Conservation (phyloP, 2,329 filamentous ascomycete species). For the Verticillium klebahnii region DNA sequence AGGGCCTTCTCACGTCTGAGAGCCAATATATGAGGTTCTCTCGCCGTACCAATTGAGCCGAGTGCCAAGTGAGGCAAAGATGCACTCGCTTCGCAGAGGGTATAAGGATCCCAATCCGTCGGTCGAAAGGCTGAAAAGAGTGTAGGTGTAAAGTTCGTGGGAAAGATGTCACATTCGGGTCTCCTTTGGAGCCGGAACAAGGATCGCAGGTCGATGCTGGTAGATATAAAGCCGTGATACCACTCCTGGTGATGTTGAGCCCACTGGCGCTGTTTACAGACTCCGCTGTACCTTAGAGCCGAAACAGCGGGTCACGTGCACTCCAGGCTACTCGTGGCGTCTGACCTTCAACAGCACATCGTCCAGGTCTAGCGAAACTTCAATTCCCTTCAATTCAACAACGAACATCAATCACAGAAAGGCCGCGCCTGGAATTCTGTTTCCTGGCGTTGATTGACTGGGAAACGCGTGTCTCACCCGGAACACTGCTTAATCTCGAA, state of each 20-base stretch:
- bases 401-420: neutral
- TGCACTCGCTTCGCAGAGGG: neutral
- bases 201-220: neutral
- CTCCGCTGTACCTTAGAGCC: neutral
- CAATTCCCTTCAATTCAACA: neutral
- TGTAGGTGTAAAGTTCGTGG: neutral
- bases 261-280: neutral
- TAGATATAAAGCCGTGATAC: neutral
- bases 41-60: neutral
- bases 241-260: neutral
- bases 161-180: neutral
- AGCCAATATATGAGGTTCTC: neutral
- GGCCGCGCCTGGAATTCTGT: neutral
- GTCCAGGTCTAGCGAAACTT: neutral
- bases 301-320: neutral
- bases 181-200: neutral
- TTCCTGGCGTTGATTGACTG: neutral
- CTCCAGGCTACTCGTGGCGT: neutral
- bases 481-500: neutral
- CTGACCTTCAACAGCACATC: neutral
- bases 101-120: neutral
- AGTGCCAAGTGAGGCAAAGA: neutral
- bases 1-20: neutral
- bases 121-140: neutral
- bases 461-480: neutral